Evolutionary conservation across 2,329 filamentous ascomycete genomes (phyloP).

Genomic region (Whalleya microplaca): DNA sequence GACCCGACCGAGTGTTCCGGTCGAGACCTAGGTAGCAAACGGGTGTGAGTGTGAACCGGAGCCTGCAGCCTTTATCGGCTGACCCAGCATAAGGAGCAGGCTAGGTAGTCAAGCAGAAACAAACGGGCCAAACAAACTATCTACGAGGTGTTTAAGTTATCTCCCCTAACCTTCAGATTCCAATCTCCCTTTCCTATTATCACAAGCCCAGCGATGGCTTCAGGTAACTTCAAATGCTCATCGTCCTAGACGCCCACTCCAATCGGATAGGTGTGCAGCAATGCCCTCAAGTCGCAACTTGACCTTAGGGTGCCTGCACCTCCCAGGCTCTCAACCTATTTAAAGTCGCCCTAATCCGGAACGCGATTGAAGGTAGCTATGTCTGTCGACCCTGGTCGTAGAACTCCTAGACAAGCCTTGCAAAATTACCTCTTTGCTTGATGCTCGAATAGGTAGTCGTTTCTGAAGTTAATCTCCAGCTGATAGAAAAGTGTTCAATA

Average conservation of each 20-base stretch:
- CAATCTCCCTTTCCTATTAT: conserved; percentile 1
- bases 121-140: conserved; percentile 23
- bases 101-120: conserved; percentile 22
- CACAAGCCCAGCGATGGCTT: conserved; percentile 1
- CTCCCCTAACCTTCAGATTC: conserved; percentile 4
- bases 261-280: neutral
- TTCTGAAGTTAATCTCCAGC: neutral
- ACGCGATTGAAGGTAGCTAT: neutral
- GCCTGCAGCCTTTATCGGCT: conserved; percentile 17
- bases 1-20: conserved; percentile 19
- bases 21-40: conserved; percentile 15
- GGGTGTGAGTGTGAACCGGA: conserved; percentile 10
- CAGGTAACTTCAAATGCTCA: neutral
- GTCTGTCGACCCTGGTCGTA: neutral
- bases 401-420: conserved; percentile 4
- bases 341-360: neutral
- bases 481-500: neutral
- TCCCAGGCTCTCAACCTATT: conserved; percentile 1
- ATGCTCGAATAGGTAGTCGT: neutral
- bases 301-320: conserved; percentile 1
- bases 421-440: neutral
- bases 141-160: conserved; percentile 23
- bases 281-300: neutral
- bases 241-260: conserved; percentile 1
- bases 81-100: conserved; percentile 14